Percentiles rank a stretch among this genome's conserved stretches.
phyloP scores from a whole-genome alignment of 257 asterid genomes.

The Ocimum tenuiflorum region DNA sequence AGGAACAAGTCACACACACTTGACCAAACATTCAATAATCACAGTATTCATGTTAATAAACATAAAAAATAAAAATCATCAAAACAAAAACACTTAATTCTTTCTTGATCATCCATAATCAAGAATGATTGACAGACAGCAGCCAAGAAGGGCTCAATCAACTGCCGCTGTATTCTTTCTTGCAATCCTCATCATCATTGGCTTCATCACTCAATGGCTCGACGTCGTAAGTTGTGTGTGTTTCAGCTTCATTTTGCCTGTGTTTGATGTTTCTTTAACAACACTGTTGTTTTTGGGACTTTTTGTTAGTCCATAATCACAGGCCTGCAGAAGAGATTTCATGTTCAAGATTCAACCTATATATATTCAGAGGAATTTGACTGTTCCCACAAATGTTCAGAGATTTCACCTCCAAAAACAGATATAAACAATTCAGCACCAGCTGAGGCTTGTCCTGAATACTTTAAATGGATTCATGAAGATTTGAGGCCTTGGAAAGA shows the following conservation, averaged over 20 bases:
- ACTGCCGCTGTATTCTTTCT: slow-evolving; percentile 34
- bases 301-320: slow-evolving; percentile 34
- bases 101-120: not conserved
- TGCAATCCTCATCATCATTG: slow-evolving; percentile 28
- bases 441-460: slow-evolving; percentile 46
- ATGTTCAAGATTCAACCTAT: slow-evolving; percentile 22
- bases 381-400: slow-evolving; percentile 49
- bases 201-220: slow-evolving; percentile 41
- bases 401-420: slow-evolving; percentile 14
- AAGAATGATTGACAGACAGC: slow-evolving; percentile 32
- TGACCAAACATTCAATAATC: not conserved
- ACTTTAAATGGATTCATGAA: slow-evolving; percentile 83
- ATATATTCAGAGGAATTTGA: slow-evolving; percentile 35
- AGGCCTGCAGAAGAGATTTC: slow-evolving; percentile 24
- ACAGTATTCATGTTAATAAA: not conserved
- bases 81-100: not conserved
- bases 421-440: slow-evolving; percentile 5
- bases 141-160: slow-evolving; percentile 28
- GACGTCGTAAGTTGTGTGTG: slow-evolving; percentile 37
- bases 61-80: not conserved
- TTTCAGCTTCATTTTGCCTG: not conserved
- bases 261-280: not conserved
- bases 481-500: slow-evolving; percentile 70
- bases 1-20: not conserved
- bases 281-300: not conserved